Evolutionary conservation across 306 rosid genomes (phyloP), one percentile per base, ranked within the genome.

Genomic region (Myrica gale): DNA sequence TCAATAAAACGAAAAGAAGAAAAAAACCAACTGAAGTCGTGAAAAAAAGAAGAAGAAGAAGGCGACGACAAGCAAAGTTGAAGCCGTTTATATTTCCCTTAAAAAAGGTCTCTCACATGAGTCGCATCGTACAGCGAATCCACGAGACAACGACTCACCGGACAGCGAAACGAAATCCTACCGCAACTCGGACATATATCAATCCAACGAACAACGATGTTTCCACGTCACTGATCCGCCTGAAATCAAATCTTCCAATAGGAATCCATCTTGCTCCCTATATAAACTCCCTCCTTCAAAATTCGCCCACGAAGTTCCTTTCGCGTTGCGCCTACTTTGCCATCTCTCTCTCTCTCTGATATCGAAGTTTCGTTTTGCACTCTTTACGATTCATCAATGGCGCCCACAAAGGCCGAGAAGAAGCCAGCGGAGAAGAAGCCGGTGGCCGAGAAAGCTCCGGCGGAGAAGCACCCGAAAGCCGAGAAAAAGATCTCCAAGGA

Each of bases 401-500:
- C 96, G 10, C 97, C 92, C 0, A 76, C 89, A 13, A 89, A 88
- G 85, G 96, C 81, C 0, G 96, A 92, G 82, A 92, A 92, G 87
- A 26, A 26, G 32, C 32, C 32, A 26, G 32, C 32, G 32, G 32
- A 26, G 32, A 26, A 26, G 32, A 26, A 86, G 11, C 89, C 87
- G 0, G 85, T 73, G 0, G 77, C 73, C 15, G 90, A 91, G 88
- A 91, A 89, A 20, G 19, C 89, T 0, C 92, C 93, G 0, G 81
- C 86, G 7, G 91, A 91, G 85, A 91, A 88, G 79, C 83, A 85
- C 48, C 90, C 92, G 0, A 88, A 82, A 65, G 96, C 90, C 0
- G 96, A 88, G 90, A 92, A 92, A 89, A 88, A 90, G 87, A 84
- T 92, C 78, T 74, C 92, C 0, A 92, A 88, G 80, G 96, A 90